Evolutionary conservation across 352 stramenopile species (phyloP).

Genomic region (Saprolegnia diclina): DNA sequence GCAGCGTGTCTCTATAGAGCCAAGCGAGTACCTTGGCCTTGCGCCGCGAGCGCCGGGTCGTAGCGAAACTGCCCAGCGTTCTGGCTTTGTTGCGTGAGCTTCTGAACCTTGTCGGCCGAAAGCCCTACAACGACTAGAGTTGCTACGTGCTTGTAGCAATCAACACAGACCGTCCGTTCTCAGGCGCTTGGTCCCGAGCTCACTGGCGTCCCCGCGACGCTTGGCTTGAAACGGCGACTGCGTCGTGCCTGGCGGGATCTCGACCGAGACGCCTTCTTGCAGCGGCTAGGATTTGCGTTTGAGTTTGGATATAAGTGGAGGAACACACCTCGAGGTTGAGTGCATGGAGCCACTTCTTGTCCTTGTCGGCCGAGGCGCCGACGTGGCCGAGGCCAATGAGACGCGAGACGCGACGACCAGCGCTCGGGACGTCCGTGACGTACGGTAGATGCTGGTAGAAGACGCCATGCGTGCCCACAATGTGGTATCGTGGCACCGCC

Average conservation of each 20-base stretch:
- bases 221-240: constrained; percentile 53
- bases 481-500: constrained; percentile 67
- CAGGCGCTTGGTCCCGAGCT: constrained; percentile 39
- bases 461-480: constrained; percentile 42
- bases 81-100: constrained; percentile 47
- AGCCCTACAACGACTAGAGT: constrained; percentile 33
- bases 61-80: constrained; percentile 63
- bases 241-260: constrained; percentile 65
- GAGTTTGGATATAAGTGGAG: constrained; percentile 26
- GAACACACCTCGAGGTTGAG: constrained; percentile 49
- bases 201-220: constrained; percentile 9
- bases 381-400: constrained; percentile 64
- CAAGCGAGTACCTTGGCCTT: constrained; percentile 43
- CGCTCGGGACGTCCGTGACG: constrained; percentile 33
- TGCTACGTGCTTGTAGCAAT: background rate
- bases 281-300: background rate
- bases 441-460: constrained; percentile 80
- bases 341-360: constrained; percentile 74
- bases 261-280: constrained; percentile 32
- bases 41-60: constrained; percentile 52
- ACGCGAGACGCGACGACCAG: constrained; percentile 54
- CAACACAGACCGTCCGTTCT: constrained; percentile 29
- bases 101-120: constrained; percentile 56
- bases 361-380: constrained; percentile 57
- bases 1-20: constrained; percentile 23